phyloP scores from a whole-genome alignment of 352 stramenopile species.

The Phytopythium kandeliae region DNA sequence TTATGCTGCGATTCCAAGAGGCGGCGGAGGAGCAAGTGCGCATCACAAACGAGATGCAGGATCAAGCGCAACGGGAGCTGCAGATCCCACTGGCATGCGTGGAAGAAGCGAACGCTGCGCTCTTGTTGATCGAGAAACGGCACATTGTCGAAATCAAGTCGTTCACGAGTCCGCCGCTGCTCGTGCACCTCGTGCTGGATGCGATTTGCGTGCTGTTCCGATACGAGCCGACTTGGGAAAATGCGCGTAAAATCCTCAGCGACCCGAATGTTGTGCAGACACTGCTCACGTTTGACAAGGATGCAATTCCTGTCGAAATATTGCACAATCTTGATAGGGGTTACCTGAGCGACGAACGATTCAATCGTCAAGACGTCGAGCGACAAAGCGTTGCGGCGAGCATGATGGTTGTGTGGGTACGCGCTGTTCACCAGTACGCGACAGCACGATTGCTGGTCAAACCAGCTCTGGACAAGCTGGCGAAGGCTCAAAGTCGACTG shows the following conservation, averaged over 20 bases:
- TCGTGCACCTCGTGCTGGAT: constrained; percentile 69
- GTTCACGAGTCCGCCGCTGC: constrained; percentile 60
- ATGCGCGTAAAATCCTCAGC: constrained; percentile 48
- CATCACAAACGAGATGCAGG: constrained; percentile 61
- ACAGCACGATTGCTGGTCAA: constrained; percentile 38
- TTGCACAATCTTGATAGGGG: constrained; percentile 34
- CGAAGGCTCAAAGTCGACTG: constrained; percentile 45
- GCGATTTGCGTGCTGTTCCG: constrained; percentile 68
- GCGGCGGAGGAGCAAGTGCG: constrained; percentile 57
- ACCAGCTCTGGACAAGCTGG: constrained; percentile 61
- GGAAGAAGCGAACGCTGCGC: constrained; percentile 56
- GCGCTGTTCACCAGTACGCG: constrained; percentile 62
- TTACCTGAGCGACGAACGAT: constrained; percentile 49
- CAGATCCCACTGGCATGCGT: constrained; percentile 52
- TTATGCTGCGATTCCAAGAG: constrained; percentile 55
- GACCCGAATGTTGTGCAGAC: constrained; percentile 68
- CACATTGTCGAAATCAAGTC: constrained; percentile 85
- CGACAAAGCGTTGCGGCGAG: constrained; percentile 72
- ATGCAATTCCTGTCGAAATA: constrained; percentile 36
- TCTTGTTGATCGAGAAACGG: constrained; percentile 60
- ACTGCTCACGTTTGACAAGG: constrained; percentile 70
- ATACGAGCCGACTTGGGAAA: constrained; percentile 71
- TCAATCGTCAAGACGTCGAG: constrained; percentile 63
- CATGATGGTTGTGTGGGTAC: constrained; percentile 74
- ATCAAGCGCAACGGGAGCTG: constrained; percentile 45